These are phyloP conservation scores for Mucor mucedo DNA, from an alignment of 371 early-diverging fungal genomes.

Conservation along the genomic window DNA sequence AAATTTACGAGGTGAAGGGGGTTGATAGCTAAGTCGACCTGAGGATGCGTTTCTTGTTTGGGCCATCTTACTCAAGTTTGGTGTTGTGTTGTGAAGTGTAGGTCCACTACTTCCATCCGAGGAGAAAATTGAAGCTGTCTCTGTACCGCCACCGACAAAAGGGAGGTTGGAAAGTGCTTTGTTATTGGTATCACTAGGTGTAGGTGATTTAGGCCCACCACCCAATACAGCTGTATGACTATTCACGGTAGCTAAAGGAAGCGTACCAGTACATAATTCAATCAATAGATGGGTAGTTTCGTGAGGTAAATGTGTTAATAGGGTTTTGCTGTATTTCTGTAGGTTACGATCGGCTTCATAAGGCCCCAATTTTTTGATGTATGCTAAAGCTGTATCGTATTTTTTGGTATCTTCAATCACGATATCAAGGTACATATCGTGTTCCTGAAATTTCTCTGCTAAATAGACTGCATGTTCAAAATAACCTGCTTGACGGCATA, in stretches of 20 bases:
- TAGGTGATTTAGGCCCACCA: constrained; percentile 23
- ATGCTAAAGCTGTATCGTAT: constrained; percentile 74
- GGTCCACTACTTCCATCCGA: constrained; percentile 6
- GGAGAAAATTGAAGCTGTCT: constrained; percentile 25
- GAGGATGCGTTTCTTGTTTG: constrained; percentile 13
- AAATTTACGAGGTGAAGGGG: constrained; percentile 64
- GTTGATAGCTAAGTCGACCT: constrained; percentile 38
- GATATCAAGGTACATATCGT: constrained; percentile 77
- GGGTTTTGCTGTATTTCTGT: constrained; percentile 77
- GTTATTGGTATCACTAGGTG: constrained; percentile 33
- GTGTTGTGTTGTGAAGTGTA: constrained; percentile 5
- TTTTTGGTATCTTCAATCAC: constrained; percentile 87
- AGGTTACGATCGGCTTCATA: constrained; percentile 68
- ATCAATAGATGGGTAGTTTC: constrained; percentile 83
- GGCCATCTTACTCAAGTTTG: constrained; percentile 9
- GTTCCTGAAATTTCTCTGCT: constrained; percentile 80
- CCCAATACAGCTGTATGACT: background rate
- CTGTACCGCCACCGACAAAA: constrained; percentile 29
- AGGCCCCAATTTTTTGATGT: constrained; percentile 66
- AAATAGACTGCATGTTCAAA: constrained; percentile 87
- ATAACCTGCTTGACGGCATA: constrained; percentile 91
- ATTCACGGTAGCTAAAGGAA: constrained; percentile 19
- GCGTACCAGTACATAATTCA: constrained; percentile 68
- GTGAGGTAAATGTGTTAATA: constrained; percentile 75
- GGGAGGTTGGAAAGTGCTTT: constrained; percentile 44